phyloP scores from a whole-genome alignment of 2,329 filamentous ascomycete genomes.

The Arthrobotrys musiformis region DNA sequence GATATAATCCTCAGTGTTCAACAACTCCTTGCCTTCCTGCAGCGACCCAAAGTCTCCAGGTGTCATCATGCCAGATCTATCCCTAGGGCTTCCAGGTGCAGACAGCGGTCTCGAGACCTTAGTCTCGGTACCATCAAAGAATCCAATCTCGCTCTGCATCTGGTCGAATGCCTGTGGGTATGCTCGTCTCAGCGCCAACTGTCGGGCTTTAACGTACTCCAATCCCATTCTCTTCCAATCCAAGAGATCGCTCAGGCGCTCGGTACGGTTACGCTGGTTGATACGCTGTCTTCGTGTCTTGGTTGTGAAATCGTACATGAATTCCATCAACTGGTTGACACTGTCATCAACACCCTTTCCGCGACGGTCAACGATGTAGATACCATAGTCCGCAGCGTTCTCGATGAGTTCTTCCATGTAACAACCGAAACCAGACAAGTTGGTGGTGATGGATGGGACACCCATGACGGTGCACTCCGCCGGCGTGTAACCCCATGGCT shows the following conservation, averaged over 20 bases:
- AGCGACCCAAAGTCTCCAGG: slow-evolving; percentile 96
- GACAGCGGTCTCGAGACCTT: slow-evolving; percentile 96
- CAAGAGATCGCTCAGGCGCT: slow-evolving; percentile 90
- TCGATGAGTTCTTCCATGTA: slow-evolving; percentile 99
- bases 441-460: slow-evolving; percentile 97
- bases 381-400: slow-evolving; percentile 96
- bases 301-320: slow-evolving; percentile 91
- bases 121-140: slow-evolving; percentile 89
- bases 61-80: slow-evolving; percentile 97
- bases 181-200: slow-evolving; percentile 87
- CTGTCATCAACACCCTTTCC: slow-evolving; percentile 97
- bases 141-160: slow-evolving; percentile 78
- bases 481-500: slow-evolving; percentile 98
- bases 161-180: slow-evolving; percentile 85
- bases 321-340: slow-evolving; percentile 90
- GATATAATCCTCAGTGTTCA: slow-evolving; percentile 97
- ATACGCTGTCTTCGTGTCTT: slow-evolving; percentile 97
- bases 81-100: slow-evolving; percentile 89
- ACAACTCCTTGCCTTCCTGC: slow-evolving; percentile 90
- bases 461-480: slow-evolving; percentile 99
- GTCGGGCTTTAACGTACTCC: slow-evolving; percentile 98
- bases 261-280: slow-evolving; percentile 97
- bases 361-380: slow-evolving; percentile 97
- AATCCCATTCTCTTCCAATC: slow-evolving; percentile 99
- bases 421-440: slow-evolving; percentile 96